Evolutionary conservation across 2,329 filamentous ascomycete genomes (phyloP), one percentile per base, ranked within the genome.

Genomic region (Colletotrichum abscissum): DNA sequence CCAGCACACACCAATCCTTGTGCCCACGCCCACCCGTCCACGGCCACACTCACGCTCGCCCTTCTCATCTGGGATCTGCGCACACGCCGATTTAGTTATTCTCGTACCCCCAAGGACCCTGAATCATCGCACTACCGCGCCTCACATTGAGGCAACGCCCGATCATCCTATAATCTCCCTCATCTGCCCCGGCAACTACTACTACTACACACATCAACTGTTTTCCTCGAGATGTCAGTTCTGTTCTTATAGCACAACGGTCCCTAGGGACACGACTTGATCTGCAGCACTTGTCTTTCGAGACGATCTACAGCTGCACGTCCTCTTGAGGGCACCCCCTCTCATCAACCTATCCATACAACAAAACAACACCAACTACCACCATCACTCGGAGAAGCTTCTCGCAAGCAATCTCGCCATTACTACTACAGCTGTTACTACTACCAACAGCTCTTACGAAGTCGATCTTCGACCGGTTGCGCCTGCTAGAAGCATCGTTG

Each of bases 251-350:
- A 84, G 80, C 81, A 78, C 62, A 73, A 79, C 83, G 78, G 84
- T 86, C 84, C 85, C 79, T 82, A 85, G 84, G 85, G 84, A 86
- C 84, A 82, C 81, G 77, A 78, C 42, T 62, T 66, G 55, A 62
- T 73, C 46, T 66, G 62, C 62, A 62, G 59, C 38, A 73, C 55
- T 69, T 63, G 71, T 73, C 67, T 70, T 46, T 55, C 55, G 60
- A 73, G 70, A 66, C 67, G 35, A 73, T 70, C 60, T 42, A 33
- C 14, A 56, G 33, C 62, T 71, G 71, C 71, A 71, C 62, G 56
- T 71, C 67, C 67, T 65, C 67, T 35, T 54, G 56, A 73, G 67
- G 71, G 56, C 67, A 70, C 30, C 54, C 55, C 35, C 60, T 73
- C 65, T 63, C 30, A 59, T 58, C 65, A 58, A 55, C 65, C 26